Evolutionary conservation across 805 yeast genomes (phyloP), one percentile per base, ranked within the genome.

Genomic region (Lipomyces yamanashiensis): DNA sequence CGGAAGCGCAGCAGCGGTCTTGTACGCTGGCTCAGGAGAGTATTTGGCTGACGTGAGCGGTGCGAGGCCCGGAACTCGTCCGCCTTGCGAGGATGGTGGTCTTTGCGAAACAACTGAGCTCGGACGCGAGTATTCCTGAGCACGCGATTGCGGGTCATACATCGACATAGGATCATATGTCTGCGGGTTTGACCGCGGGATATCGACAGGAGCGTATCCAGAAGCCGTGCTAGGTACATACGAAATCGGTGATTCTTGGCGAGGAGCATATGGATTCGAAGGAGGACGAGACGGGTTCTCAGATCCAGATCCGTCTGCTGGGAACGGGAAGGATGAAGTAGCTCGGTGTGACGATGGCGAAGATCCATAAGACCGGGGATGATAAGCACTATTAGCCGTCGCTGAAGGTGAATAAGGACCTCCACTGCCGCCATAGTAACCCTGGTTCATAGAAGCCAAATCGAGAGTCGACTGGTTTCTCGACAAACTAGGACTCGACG

Each of bases 401-500:
- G 56, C 49, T 4, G 62, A 44, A 6, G 57, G 51, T 7, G 52
- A 48, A 33, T 56, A 45, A 15, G 28, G n/a, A 7, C 54, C 54
- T 9, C 53, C 44, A 1, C 23, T 34, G 17, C 15, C 44, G 15
- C n/a, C n/a, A 13, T 43, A 44, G 15, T n/a, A 40, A 28, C 48
- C 17, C 37, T 19, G 39, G 33, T 41, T 17, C 34, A 58, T 50
- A 12, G 54, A 34, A 1, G 39, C 15, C 34, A 67, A 17, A 48
- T 67, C 70, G 23, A 60, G 40, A 9, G 44, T 39, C 12, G 70
- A 67, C 28, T 49, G 60, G 12, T 57, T 43, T 13, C 70, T 58
- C 13, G 70, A 67, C 41, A 65, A 4, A 6, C 52, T 63, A 7
- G 73, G 67, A 33, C 74, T 74, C 36, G 67, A 64, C 7, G 76